phyloP scores from a whole-genome alignment of 345 rosid species.

The Eucalyptus fibrosa region DNA sequence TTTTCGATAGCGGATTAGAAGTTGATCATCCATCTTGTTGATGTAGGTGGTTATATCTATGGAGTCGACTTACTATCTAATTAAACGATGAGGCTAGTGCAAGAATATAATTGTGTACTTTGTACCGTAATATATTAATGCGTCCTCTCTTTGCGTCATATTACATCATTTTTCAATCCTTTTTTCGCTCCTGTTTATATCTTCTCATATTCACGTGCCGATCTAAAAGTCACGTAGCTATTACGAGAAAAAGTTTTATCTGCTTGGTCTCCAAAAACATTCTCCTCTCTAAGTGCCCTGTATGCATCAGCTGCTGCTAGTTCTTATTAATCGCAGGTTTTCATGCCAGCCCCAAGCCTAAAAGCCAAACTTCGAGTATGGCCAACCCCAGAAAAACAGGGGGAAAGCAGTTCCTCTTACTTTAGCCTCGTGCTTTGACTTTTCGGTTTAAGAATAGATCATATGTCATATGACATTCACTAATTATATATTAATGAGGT shows the following conservation, averaged over 20 bases:
- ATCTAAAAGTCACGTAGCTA: background rate
- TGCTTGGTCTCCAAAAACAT: background rate
- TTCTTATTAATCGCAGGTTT: no score
- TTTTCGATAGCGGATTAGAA: background rate
- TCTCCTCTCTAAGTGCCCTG: background rate
- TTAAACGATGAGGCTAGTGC: background rate
- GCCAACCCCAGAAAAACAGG: no score
- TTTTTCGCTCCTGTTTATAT: background rate
- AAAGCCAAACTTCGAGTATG: no score
- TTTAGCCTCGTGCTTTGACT: background rate
- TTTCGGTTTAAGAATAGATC: background rate
- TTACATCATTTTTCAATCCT: background rate
- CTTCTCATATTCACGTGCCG: background rate
- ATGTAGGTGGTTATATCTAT: background rate
- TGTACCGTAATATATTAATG: background rate
- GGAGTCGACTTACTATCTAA: no score
- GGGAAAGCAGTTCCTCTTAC: no score
- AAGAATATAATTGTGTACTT: rapidly evolving
- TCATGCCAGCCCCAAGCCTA: no score
- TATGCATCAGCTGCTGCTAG: background rate
- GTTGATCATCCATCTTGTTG: rapidly evolving
- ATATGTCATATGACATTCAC: no score
- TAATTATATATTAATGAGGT: background rate
- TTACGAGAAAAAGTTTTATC: background rate
- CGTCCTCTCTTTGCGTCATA: no score